Evolutionary conservation across 495 filamentous ascomycete species (phyloP).

Genomic region (Filosporella fistucella): DNA sequence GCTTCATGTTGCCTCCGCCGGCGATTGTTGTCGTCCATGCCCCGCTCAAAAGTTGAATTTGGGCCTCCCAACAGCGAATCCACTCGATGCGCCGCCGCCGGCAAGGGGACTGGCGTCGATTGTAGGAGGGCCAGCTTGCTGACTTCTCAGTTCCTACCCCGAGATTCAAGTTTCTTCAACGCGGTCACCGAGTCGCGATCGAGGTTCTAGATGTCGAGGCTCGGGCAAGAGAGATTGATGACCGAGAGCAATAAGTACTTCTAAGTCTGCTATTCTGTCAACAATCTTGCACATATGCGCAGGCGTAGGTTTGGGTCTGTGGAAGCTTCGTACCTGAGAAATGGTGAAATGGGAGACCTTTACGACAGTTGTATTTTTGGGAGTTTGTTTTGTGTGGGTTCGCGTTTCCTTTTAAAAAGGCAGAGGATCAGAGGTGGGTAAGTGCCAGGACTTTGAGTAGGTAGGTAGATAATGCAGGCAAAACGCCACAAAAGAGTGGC

Average conservation of each 20-base stretch:
- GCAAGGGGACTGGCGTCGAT: conserved; percentile 53
- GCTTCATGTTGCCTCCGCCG: conserved; percentile 68
- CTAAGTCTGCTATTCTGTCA: too few relatives aligned
- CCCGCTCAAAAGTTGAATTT: conserved; percentile 40
- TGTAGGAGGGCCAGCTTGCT: conserved; percentile 56
- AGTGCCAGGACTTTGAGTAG: too few relatives aligned
- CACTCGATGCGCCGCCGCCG: conserved; percentile 51
- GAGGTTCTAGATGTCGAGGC: too few relatives aligned
- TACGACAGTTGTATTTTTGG: not conserved
- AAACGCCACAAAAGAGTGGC: not conserved
- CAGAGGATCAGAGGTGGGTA: too few relatives aligned
- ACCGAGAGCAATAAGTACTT: too few relatives aligned
- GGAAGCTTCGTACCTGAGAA: conserved; percentile 1
- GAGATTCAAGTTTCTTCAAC: too few relatives aligned
- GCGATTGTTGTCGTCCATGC: conserved; percentile 64
- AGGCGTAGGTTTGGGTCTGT: too few relatives aligned
- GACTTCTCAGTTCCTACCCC: too few relatives aligned
- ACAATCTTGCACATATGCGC: too few relatives aligned
- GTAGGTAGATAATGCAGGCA: not conserved
- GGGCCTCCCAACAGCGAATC: conserved; percentile 35
- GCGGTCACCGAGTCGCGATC: too few relatives aligned
- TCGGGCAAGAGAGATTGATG: too few relatives aligned
- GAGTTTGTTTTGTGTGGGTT: conserved; percentile 8
- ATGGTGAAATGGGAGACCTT: not conserved
- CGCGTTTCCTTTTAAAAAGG: conserved; percentile 5